phyloP scores from a whole-genome alignment of 2,329 filamentous ascomycete species.

The Botryotinia globosa region DNA sequence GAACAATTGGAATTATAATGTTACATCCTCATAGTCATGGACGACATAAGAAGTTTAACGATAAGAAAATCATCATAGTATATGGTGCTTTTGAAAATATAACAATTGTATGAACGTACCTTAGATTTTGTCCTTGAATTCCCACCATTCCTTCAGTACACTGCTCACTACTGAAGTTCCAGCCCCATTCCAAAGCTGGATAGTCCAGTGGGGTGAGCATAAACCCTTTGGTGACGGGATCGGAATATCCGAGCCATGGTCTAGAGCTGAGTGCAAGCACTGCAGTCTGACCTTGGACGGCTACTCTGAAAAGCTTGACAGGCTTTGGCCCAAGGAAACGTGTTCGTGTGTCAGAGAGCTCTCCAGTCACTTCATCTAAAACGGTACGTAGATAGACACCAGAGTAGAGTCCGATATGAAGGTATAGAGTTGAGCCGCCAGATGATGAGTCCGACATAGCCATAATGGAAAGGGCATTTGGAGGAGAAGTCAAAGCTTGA shows the following conservation, averaged over 20 bases:
- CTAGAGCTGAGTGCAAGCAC: slow-evolving; percentile 88
- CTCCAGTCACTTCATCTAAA: slow-evolving; percentile 90
- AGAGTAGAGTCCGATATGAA: slow-evolving; percentile 93
- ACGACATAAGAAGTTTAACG: slow-evolving; percentile 40
- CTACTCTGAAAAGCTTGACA: slow-evolving; percentile 88
- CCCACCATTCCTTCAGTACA: slow-evolving; percentile 92
- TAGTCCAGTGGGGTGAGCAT: slow-evolving; percentile 92
- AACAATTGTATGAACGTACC: slow-evolving; percentile 54
- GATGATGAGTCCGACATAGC: slow-evolving; percentile 92
- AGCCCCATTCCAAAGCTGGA: slow-evolving; percentile 83
- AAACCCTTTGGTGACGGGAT: slow-evolving; percentile 81
- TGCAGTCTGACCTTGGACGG: slow-evolving; percentile 77
- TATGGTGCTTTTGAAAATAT: slow-evolving; percentile 18
- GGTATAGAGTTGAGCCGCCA: slow-evolving; percentile 82
- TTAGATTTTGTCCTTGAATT: slow-evolving; percentile 81
- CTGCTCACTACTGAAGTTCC: slow-evolving; percentile 95
- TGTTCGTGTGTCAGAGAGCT: slow-evolving; percentile 89
- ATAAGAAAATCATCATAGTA: slow-evolving; percentile 46
- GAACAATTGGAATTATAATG: slow-evolving; percentile 86
- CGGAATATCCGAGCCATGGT: slow-evolving; percentile 94
- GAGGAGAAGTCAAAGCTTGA: slow-evolving; percentile 86
- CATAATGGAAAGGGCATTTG: slow-evolving; percentile 86
- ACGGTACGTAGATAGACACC: slow-evolving; percentile 95
- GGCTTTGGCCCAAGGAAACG: slow-evolving; percentile 91
- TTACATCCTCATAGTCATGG: slow-evolving; percentile 50